A percentile compares a stretch with the other conserved stretches of the same genome.
phyloP scores from a whole-genome alignment of 345 rosid species.

The Erucastrum elatum region DNA sequence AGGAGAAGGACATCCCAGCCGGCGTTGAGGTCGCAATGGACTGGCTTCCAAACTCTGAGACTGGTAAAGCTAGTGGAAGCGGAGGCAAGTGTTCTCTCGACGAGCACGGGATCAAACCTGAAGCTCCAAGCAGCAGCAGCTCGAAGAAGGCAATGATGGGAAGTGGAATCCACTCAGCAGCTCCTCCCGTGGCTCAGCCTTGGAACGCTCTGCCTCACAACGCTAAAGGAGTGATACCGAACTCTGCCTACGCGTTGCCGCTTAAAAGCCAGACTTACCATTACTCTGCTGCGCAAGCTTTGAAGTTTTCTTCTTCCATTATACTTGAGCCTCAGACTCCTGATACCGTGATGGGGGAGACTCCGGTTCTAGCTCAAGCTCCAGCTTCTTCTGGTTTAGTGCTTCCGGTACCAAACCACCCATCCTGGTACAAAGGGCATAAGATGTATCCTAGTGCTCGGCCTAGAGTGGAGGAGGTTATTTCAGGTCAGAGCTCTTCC shows the following conservation, averaged over 20 bases:
- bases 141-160: slow-evolving; percentile 17
- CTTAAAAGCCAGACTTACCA: not conserved
- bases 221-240: slow-evolving; percentile 19
- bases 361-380: slow-evolving; percentile 15
- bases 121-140: slow-evolving; percentile 13
- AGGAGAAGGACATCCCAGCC: slow-evolving; percentile 64
- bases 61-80: slow-evolving; percentile 24
- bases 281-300: not conserved
- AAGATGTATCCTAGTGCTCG: not conserved
- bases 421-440: not conserved
- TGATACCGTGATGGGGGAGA: not conserved
- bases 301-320: not conserved
- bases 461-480: slow-evolving; percentile 19
- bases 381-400: slow-evolving; percentile 18
- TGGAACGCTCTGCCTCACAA: slow-evolving; percentile 23
- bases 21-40: slow-evolving; percentile 81
- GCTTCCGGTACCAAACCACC: slow-evolving; percentile 20
- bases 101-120: slow-evolving; percentile 2
- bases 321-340: slow-evolving; percentile 37
- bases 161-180: slow-evolving; percentile 2
- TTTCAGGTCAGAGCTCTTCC: slow-evolving; percentile 20
- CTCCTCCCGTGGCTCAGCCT: not conserved
- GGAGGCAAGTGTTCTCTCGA: slow-evolving; percentile 19
- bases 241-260: slow-evolving; percentile 35
- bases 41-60: slow-evolving; percentile 46